Percentiles rank a stretch among this genome's conserved stretches.
Evolutionary conservation across 2,329 filamentous ascomycete species (phyloP).

Genomic region (Neurospora sp.): DNA sequence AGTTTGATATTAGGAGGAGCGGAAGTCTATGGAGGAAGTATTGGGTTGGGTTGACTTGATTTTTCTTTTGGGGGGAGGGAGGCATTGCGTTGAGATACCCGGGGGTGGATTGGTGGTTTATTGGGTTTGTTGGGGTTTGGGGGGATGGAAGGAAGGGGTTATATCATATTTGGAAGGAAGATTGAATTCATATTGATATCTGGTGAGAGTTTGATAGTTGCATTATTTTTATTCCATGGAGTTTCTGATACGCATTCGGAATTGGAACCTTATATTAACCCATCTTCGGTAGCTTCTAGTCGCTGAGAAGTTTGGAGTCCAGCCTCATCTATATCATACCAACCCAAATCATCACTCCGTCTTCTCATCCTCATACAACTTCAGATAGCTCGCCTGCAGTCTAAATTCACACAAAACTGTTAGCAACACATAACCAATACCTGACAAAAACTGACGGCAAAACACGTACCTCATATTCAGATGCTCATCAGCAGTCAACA

Average conservation of each 20-base stretch:
- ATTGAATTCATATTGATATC: no score
- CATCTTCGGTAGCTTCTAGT: neutral
- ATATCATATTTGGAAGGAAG: no score
- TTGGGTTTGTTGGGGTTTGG: neutral
- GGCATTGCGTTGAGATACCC: neutral
- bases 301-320: no score
- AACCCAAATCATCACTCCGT: neutral
- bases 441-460: no score
- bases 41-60: constrained; percentile 17
- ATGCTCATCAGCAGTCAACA: constrained; percentile 55
- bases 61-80: neutral
- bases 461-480: constrained; percentile 39
- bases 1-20: constrained; percentile 6
- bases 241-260: no score
- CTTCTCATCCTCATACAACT: constrained; percentile 38
- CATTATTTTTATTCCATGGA: no score
- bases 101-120: neutral
- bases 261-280: no score
- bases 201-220: no score
- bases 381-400: constrained; percentile 47
- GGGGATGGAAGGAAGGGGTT: no score
- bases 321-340: neutral
- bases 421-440: no score
- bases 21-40: constrained; percentile 17
- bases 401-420: neutral